Conservation (phyloP, 345 rosid genomes). For the Lumnitzera littorea region DNA sequence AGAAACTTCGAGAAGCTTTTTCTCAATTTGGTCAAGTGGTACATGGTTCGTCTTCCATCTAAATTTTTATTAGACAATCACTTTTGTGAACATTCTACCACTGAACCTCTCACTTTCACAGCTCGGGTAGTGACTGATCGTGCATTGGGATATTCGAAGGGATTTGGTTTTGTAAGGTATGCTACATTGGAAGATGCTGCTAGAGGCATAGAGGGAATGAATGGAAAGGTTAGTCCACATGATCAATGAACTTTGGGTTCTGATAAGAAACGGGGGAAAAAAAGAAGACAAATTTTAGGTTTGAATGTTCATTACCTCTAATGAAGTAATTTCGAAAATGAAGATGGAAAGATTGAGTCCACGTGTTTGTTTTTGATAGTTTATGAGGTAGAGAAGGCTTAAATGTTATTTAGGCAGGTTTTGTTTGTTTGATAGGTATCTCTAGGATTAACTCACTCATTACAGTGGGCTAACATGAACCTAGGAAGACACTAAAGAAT, state of each 20-base stretch:
- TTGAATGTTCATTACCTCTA: neutral
- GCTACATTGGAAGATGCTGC: slow-evolving; percentile 71
- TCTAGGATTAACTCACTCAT: neutral
- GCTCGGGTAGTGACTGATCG: slow-evolving; percentile 82
- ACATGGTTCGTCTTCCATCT: slow-evolving; percentile 46
- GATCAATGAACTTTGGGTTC: neutral
- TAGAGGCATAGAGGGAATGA: slow-evolving; percentile 80
- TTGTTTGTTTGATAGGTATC: neutral
- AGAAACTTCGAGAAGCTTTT: slow-evolving; percentile 61
- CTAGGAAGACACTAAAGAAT: no score
- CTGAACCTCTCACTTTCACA: slow-evolving; percentile 12
- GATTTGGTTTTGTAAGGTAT: slow-evolving; percentile 88
- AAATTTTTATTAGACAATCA: neutral
- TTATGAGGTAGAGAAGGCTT: neutral
- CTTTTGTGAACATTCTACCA: slow-evolving; percentile 5
- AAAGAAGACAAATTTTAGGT: neutral
- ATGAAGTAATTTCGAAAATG: neutral
- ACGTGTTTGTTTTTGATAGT: neutral
- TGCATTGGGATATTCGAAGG: slow-evolving; percentile 78
- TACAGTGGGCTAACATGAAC: no score
- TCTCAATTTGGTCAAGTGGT: slow-evolving; percentile 71
- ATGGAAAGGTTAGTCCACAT: slow-evolving; percentile 62
- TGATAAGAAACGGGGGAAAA: neutral
- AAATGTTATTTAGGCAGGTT: neutral
- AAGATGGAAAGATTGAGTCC: slow-evolving; percentile 61